Evolutionary conservation across 2,329 filamentous ascomycete genomes (phyloP), one percentile per base, ranked within the genome.

Genomic region (Calonectria pteridis): DNA sequence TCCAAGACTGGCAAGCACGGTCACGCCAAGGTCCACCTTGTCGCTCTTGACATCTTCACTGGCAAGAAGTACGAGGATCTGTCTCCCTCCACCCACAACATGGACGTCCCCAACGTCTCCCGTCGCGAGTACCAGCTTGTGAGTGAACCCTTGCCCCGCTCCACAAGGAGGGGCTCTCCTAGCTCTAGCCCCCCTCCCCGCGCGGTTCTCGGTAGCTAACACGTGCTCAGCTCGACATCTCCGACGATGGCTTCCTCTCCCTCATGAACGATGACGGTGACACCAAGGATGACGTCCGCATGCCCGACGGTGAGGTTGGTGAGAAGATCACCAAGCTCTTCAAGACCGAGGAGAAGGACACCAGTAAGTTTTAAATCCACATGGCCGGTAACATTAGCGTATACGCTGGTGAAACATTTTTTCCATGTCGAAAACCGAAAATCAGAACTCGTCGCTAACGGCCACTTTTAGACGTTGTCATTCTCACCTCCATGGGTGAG

Each of bases 1-100:
- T 99, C 97, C 88, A 99, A 99, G 96, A 99, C 97, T 82, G 97
- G 97, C 90, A 99, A 99, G 95, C 97, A 99, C 94, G 97, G 97
- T 88, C 97, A 99, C 94, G 97, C 97, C 90, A 99, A 99, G 94
- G 97, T 99, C 87, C 96, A 99, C 90, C 90, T 99, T 83, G 94
- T 98, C 84, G 97, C 95, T 86, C 93, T 97, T 87, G 97, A 99
- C 88, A 98, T 99, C 91, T 99, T 99, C 94, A 99, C 96, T 80
- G 91, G 91, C 92, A 99, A 98, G 95, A 99, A 99, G 93, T 92
- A 98, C 81, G 97, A 99, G 91, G 97, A 99, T 90, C 93, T 99
- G 77, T 98, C 93, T 88, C 97, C 97, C 82, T 99, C 97, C 86
- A 99, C 97, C 91, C 92, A 94, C 91, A 94, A 97, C 92, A 97